Evolutionary conservation across 805 yeast species (phyloP).

Genomic region (Candida ulmi): DNA sequence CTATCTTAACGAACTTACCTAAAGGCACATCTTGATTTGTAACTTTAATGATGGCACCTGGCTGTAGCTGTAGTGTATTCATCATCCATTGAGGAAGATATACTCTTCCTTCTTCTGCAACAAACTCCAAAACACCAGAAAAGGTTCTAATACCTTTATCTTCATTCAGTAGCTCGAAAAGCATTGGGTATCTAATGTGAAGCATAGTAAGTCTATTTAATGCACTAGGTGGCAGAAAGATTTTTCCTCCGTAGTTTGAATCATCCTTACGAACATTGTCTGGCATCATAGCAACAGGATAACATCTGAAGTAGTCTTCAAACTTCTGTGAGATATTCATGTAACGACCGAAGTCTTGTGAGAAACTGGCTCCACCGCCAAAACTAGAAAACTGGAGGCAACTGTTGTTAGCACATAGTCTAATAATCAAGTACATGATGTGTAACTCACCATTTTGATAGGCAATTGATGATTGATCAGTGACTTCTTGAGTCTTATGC

Average conservation of each 20-base stretch:
- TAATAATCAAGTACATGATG: no score
- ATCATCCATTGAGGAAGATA: slow-evolving; percentile 98
- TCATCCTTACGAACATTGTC: slow-evolving; percentile 65
- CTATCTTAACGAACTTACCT: slow-evolving; percentile 86
- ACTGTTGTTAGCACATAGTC: slow-evolving; percentile 1
- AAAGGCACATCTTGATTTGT: slow-evolving; percentile 73
- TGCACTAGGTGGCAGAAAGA: slow-evolving; percentile 90
- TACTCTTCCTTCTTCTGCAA: slow-evolving; percentile 95
- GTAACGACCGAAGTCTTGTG: slow-evolving; percentile 17
- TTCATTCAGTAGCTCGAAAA: slow-evolving; percentile 74
- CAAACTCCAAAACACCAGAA: slow-evolving; percentile 93
- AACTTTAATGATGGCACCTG: slow-evolving; percentile 79
- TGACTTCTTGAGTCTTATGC: no score
- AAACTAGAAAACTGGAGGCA: slow-evolving; percentile 31
- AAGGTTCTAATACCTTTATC: slow-evolving; percentile 60
- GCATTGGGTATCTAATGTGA: slow-evolving; percentile 93
- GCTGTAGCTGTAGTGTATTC: slow-evolving; percentile 60
- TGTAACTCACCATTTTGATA: background rate
- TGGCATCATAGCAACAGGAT: slow-evolving; percentile 83
- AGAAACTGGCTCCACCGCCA: slow-evolving; percentile 20
- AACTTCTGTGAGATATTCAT: slow-evolving; percentile 41
- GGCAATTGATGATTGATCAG: background rate
- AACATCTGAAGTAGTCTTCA: slow-evolving; percentile 87
- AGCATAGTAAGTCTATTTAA: slow-evolving; percentile 82
- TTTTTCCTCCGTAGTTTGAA: slow-evolving; percentile 92